Conservation (phyloP, 2,329 filamentous ascomycete species). For the Diaporthe sp. region DNA sequence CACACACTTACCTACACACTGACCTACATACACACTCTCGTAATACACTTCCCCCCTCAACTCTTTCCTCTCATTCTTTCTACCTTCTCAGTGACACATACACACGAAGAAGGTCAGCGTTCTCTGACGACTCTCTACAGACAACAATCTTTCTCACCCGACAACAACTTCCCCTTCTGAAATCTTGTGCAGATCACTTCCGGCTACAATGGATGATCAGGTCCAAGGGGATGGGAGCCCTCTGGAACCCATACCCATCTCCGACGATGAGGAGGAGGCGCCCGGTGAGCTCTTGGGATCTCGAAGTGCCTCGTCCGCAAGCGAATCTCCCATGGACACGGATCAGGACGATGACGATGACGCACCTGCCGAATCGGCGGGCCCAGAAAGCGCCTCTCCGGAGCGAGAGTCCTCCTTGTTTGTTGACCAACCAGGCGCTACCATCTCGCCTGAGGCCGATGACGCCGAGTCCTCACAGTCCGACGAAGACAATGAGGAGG, state of each 20-base stretch:
- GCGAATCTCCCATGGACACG: constrained; percentile 3
- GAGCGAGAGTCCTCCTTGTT: background rate
- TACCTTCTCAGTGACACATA: background rate
- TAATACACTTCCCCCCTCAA: background rate
- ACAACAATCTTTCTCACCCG: background rate
- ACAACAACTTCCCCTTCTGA: background rate
- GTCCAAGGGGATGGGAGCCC: background rate
- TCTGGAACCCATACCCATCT: no score
- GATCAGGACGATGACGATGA: background rate
- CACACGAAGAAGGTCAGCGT: background rate
- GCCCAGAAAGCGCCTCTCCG: background rate
- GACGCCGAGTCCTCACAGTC: background rate
- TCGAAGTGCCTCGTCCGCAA: background rate
- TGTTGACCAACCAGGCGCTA: background rate
- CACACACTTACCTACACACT: background rate
- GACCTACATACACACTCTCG: no score
- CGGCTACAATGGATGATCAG: constrained; percentile 4
- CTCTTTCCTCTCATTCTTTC: background rate
- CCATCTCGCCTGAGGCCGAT: background rate
- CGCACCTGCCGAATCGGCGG: background rate
- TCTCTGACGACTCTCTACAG: background rate
- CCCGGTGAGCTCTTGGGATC: no score
- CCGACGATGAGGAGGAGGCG: background rate
- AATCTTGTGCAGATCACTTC: background rate
- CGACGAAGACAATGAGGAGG: background rate